Evolutionary conservation across 1,139 yeast species (phyloP), one percentile per base, ranked within the genome.

Genomic region (Meyerozyma carpophila): DNA sequence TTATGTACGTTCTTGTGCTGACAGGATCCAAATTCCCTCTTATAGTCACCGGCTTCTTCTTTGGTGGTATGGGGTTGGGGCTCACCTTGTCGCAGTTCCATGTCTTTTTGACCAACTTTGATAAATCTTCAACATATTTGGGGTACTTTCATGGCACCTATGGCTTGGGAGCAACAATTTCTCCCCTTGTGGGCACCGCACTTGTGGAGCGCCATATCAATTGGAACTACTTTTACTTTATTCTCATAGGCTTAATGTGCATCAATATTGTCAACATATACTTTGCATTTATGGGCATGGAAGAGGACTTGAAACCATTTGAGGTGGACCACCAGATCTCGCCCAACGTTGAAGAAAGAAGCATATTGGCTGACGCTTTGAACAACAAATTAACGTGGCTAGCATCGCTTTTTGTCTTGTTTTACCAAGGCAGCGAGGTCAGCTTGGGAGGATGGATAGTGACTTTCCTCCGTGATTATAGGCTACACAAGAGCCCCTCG

Each of bases 361-460:
- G 11, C 11, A 9, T 32, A 31, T 10, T 32, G 20, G 41, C 10
- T 42, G 43, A 7, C 32, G 21, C 83, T 1, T 51, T 79, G 34
- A 65, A 61, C 45, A 68, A 66, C 47, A 57, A 58, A 10, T 60
- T 66, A 38, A 77, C 84, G 2, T 82, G 88, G 88, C 51, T 77
- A 2, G 55, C 75, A 36, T 71, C 85, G 2, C 52, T 75, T 40
- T 75, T 78, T 48, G 73, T 80, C 7, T 70, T 83, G 42, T 74
- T 75, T 50, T 84, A 84, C 52, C 85, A 82, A 54, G 91, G 90
- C 3, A 73, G 78, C 2, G 90, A 83, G 56, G 88, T 83, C 5
- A 66, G 84, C 0, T 59, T 81, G 52, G 88, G 84, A 20, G 88
- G 88, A 27, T 83, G 89, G 89, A 73, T 80, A 29, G 84, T 82